Base-by-base conservation (phyloP, 2,329 filamentous ascomycete genomes). In the Cercospora nicotianae region DNA sequence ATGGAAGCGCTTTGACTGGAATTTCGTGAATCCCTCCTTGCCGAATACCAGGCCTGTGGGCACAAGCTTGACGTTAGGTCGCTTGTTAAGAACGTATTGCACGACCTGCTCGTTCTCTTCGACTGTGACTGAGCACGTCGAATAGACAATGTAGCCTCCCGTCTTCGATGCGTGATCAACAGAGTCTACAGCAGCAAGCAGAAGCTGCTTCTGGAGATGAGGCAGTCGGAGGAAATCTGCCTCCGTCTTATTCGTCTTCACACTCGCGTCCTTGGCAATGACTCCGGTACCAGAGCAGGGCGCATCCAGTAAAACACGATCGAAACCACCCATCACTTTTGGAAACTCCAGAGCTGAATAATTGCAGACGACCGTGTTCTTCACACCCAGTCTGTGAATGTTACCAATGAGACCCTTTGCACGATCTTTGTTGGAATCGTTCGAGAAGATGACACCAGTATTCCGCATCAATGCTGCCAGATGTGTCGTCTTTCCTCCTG, bases 221-320 rank as follows among this genome's bases (percentile, higher is more conserved):
- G 95, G 94, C 63, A 99, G 87, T 76, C 91, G 89, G 80, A 97
- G 87, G 83, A 99, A 99, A 80, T 99, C 95, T 72, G 90, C 90
- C 78, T 96, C 93, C 10, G 92, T 96, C 85, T 98, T 98, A 85
- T 97, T 98, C 26, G 94, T 98, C 86, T 99, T 99, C 74, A 99
- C 93, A 72, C 91, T 93, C 33, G 94, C 88, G 81, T 99, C 95
- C 83, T 99, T 99, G 71, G 93, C 91, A 73, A 99, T 99, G 77
- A 99, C 95, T 75, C 95, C 95, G 0, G 95, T 99, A 74, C 95
- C 94, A 3, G 94, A 96, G 83, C 95, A 98, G 4, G 95, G 95
- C 1, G 93, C 94, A 82, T 99, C 94, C 67, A 98, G 91, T 57
- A 98, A 83, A 5, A 99, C 93, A 70, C 95, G 88, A 80, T 99